A percentile compares a stretch with the other conserved stretches of the same genome.
phyloP scores from a whole-genome alignment of 164 flowering plant species.

The Vitis rupestris region DNA sequence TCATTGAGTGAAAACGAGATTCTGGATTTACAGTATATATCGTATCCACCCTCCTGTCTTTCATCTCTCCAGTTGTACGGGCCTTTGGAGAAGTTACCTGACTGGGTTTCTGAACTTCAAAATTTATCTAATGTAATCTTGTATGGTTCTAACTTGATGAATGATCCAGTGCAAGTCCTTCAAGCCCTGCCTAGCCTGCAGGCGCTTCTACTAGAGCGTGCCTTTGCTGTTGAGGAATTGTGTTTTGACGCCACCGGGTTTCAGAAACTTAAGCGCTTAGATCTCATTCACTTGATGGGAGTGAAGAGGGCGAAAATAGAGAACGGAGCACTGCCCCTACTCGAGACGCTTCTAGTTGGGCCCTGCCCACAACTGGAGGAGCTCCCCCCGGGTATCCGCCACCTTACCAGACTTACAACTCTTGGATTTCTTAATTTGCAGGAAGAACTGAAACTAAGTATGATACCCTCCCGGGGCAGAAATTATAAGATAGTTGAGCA shows the following conservation, averaged over 20 bases:
- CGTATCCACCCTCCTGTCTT: constrained; percentile 1
- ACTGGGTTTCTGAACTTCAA: constrained; percentile 8
- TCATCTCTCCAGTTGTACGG: constrained; percentile 1
- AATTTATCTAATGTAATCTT: too few species aligned
- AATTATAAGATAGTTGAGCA: too few species aligned
- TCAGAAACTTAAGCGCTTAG: constrained; percentile 6
- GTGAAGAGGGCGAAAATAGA: background rate
- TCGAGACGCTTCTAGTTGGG: background rate
- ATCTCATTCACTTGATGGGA: background rate
- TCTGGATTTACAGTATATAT: background rate
- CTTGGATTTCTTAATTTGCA: too few species aligned
- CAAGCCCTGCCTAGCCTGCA: constrained; percentile 11
- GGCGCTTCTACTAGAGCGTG: background rate
- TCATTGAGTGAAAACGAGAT: background rate
- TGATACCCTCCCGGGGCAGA: too few species aligned
- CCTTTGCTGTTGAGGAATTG: background rate
- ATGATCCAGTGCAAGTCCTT: background rate
- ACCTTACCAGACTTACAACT: too few species aligned
- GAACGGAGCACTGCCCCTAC: constrained; percentile 11
- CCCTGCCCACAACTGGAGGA: too few species aligned
- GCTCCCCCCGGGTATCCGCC: too few species aligned
- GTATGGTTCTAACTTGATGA: too few species aligned
- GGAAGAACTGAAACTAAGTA: too few species aligned
- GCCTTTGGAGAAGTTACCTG: constrained; percentile 7
- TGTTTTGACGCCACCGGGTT: constrained; percentile 4